phyloP scores from a whole-genome alignment of 768 basidiomycete genomes.

The Bullera alba region DNA sequence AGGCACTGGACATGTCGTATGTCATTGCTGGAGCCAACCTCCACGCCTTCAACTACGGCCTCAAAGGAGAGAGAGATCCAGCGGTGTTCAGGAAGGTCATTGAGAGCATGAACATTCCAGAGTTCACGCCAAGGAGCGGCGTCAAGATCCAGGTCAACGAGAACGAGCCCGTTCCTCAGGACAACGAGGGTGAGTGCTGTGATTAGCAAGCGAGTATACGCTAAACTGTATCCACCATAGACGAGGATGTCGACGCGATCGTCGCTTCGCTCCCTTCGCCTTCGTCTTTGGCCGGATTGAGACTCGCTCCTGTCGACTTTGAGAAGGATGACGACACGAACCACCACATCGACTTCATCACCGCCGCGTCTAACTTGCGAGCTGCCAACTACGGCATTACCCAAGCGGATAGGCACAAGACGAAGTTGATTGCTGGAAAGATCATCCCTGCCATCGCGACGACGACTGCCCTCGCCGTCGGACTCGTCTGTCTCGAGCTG shows the following conservation, averaged over 20 bases:
- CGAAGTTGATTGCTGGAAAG: conserved; percentile 91
- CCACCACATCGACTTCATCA: conserved; percentile 98
- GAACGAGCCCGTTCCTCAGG: conserved; percentile 67
- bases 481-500: conserved; percentile 87
- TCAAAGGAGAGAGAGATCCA: conserved; percentile 78
- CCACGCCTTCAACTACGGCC: conserved; percentile 95
- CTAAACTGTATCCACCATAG: conserved; percentile 32
- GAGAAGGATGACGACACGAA: conserved; percentile 99
- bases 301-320: conserved; percentile 88
- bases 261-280: conserved; percentile 72
- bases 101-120: conserved; percentile 74
- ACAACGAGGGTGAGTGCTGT: conserved; percentile 44
- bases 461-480: conserved; percentile 91
- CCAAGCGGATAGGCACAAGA: conserved; percentile 77
- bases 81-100: conserved; percentile 74
- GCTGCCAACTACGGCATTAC: conserved; percentile 90
- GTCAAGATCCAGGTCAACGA: conserved; percentile 91
- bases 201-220: neutral
- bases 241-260: conserved; percentile 53
- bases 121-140: conserved; percentile 86
- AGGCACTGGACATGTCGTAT: conserved; percentile 81
- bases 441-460: conserved; percentile 99
- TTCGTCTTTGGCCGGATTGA: conserved; percentile 89
- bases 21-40: conserved; percentile 91
- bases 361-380: conserved; percentile 90